A percentile compares a stretch with the other conserved stretches of the same genome.
These are phyloP conservation scores for Microstroma glucosiphilum DNA, from an alignment of 1,284 basidiomycete species.

Conservation along the genomic window DNA sequence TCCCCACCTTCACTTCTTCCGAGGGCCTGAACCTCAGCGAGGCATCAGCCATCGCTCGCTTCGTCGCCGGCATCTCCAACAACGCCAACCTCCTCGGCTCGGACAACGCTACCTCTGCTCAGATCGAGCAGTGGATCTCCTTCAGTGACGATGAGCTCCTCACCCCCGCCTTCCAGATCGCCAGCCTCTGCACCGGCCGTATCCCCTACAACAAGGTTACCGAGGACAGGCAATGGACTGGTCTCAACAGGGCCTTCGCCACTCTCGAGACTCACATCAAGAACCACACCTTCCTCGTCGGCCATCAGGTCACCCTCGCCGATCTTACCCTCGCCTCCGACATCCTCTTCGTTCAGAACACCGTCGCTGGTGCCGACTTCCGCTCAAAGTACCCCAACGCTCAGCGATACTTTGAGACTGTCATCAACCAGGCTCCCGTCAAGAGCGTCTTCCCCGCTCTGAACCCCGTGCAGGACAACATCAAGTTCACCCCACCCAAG, in stretches of 20 bases:
- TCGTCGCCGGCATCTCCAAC: slow-evolving; percentile 66
- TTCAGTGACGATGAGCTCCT: slow-evolving; percentile 60
- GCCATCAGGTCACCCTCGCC: slow-evolving; percentile 87
- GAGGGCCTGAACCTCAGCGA: slow-evolving; percentile 79
- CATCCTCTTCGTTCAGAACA: slow-evolving; percentile 25
- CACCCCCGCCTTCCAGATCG: slow-evolving; percentile 34
- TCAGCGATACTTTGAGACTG: slow-evolving; percentile 64
- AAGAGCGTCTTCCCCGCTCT: slow-evolving; percentile 53
- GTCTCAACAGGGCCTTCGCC: slow-evolving; percentile 56
- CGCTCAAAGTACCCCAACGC: slow-evolving; percentile 60
- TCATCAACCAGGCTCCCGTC: slow-evolving; percentile 63
- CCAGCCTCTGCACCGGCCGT: slow-evolving; percentile 9
- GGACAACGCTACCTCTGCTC: slow-evolving; percentile 56
- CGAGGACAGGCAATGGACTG: slow-evolving; percentile 58
- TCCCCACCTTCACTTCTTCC: slow-evolving; percentile 70
- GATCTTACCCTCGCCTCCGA: slow-evolving; percentile 67
- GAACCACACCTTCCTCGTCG: slow-evolving; percentile 80
- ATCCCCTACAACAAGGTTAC: slow-evolving; percentile 50
- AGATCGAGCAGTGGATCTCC: slow-evolving; percentile 65
- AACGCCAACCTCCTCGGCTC: slow-evolving; percentile 65
- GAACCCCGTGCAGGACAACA: slow-evolving; percentile 65
- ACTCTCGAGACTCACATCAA: slow-evolving; percentile 70
- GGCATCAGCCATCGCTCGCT: slow-evolving; percentile 72
- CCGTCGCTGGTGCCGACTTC: slow-evolving; percentile 33
- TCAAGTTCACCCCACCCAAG: slow-evolving; percentile 67